Conservation (phyloP, 805 yeast genomes). For the Candida dendrica region DNA sequence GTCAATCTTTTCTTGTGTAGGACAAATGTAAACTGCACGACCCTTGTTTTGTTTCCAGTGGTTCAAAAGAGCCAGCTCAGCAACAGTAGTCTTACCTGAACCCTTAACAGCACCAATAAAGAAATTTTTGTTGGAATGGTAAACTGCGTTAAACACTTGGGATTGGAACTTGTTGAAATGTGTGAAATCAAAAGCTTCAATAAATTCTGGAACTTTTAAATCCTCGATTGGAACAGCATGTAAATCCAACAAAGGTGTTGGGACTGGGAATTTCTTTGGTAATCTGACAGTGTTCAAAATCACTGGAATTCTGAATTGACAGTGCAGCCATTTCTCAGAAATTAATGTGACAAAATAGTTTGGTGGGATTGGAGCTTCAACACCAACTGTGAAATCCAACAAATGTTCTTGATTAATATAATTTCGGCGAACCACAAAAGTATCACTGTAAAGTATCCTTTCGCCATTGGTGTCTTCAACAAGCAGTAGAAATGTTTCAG, state of each 20-base stretch:
- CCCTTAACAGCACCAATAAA: slow-evolving; percentile 73
- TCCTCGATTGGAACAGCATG: slow-evolving; percentile 43
- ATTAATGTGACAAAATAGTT: slow-evolving; percentile 63
- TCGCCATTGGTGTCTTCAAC: slow-evolving; percentile 87
- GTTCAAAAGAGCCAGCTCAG: slow-evolving; percentile 63
- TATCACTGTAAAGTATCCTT: slow-evolving; percentile 51
- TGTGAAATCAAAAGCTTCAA: slow-evolving; percentile 35
- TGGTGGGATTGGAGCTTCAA: slow-evolving; percentile 54
- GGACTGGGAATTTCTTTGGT: slow-evolving; percentile 61
- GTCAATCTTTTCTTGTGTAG: slow-evolving; percentile 52
- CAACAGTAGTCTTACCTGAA: slow-evolving; percentile 64
- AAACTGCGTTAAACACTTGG: slow-evolving; percentile 57
- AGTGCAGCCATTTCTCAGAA: slow-evolving; percentile 83
- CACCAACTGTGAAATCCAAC: slow-evolving; percentile 59
- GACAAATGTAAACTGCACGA: slow-evolving; percentile 65
- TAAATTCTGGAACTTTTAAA: slow-evolving; percentile 41
- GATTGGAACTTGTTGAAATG: slow-evolving; percentile 69
- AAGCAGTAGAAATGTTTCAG: slow-evolving; percentile 60
- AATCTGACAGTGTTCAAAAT: slow-evolving; percentile 40
- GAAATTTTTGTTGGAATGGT: slow-evolving; percentile 47
- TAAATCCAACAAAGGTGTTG: slow-evolving; percentile 48
- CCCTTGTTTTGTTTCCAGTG: slow-evolving; percentile 70
- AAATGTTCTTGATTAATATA: slow-evolving; percentile 47
- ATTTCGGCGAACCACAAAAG: slow-evolving; percentile 42
- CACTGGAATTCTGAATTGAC: slow-evolving; percentile 57